Conservation (phyloP, 345 rosid genomes). For the Barbarea vulgaris region DNA sequence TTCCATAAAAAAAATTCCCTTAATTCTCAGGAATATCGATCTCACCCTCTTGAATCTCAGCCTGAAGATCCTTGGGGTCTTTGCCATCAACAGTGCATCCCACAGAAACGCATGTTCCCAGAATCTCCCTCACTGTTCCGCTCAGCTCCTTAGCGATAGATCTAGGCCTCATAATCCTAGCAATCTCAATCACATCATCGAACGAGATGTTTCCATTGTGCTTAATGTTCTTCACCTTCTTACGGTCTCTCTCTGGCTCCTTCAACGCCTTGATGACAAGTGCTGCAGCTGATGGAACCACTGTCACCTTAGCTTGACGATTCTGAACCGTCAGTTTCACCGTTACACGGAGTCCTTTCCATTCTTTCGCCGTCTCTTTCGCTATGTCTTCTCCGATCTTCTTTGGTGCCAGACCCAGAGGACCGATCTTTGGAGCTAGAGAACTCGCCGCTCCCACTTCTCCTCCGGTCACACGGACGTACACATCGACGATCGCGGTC, state of each 20-base stretch:
- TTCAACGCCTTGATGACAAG: constrained; percentile 59
- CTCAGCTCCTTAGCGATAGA: constrained; percentile 47
- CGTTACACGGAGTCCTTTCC: constrained; percentile 65
- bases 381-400: constrained; percentile 71
- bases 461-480: constrained; percentile 62
- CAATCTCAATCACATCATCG: constrained; percentile 44
- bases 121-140: constrained; percentile 50
- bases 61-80: constrained; percentile 50
- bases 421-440: constrained; percentile 64
- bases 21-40: constrained; percentile 44
- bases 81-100: constrained; percentile 71
- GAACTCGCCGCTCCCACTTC: constrained; percentile 69
- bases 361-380: constrained; percentile 61
- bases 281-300: constrained; percentile 62
- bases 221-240: constrained; percentile 46
- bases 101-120: constrained; percentile 46
- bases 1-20: neutral
- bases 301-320: constrained; percentile 60
- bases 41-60: constrained; percentile 51
- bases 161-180: constrained; percentile 46
- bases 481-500: constrained; percentile 54
- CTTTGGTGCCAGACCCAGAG: constrained; percentile 66
- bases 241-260: constrained; percentile 47
- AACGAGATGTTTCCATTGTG: constrained; percentile 44
- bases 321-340: constrained; percentile 66